Conservation (phyloP, 306 rosid genomes). For the Cucurbita ficifolia region DNA sequence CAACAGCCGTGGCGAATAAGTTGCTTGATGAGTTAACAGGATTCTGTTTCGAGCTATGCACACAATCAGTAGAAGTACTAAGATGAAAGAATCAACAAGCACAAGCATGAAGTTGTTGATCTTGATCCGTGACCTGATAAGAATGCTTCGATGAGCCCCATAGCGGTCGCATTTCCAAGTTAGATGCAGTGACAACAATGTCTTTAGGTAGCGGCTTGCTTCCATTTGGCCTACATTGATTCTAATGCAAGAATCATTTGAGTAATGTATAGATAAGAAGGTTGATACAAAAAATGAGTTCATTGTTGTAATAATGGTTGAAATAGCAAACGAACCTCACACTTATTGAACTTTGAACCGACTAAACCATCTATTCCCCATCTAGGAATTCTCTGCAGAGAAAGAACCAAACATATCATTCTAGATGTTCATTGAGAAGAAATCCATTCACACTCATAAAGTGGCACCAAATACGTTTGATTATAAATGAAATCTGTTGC, state of each 20-base stretch:
- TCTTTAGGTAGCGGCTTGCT: constrained; percentile 71
- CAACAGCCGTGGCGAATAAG: constrained; percentile 62
- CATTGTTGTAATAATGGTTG: background rate
- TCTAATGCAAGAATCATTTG: constrained; percentile 25
- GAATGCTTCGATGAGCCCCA: constrained; percentile 33
- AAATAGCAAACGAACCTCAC: constrained; percentile 46
- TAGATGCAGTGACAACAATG: constrained; percentile 42
- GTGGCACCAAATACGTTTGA: background rate
- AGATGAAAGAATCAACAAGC: background rate
- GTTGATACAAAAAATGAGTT: background rate
- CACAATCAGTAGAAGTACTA: background rate
- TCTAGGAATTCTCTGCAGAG: constrained; percentile 22
- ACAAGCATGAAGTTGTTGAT: background rate
- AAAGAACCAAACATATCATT: background rate
- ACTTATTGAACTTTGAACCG: constrained; percentile 16
- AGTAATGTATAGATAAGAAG: background rate
- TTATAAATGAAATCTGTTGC: background rate
- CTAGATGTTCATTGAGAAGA: background rate
- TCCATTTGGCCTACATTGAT: constrained; percentile 51
- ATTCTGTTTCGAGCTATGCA: constrained; percentile 18
- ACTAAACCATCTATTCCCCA: constrained; percentile 21
- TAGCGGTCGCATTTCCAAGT: constrained; percentile 47
- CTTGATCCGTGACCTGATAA: background rate
- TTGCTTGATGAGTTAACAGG: constrained; percentile 18
- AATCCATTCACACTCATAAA: background rate